Conservation (phyloP, 2,329 filamentous ascomycete genomes). For the Botryosphaeria dothidea region DNA sequence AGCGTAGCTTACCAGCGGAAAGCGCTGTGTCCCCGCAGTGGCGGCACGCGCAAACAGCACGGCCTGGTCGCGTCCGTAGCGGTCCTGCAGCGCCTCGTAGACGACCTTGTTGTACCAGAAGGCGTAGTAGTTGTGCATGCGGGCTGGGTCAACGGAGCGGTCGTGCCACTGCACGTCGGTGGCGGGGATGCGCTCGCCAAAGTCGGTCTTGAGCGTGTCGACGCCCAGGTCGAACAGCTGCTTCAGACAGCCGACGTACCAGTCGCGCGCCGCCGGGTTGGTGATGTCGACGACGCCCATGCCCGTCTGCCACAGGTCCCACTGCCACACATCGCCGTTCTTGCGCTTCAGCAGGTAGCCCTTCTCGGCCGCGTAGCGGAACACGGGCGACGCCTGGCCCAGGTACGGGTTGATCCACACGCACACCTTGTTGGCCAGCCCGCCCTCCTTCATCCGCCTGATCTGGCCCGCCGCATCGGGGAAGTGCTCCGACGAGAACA, state of each 20-base stretch:
- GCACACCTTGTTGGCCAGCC: conserved; percentile 62
- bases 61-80: conserved; percentile 53
- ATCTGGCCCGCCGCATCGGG: conserved; percentile 68
- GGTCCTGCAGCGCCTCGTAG: conserved; percentile 63
- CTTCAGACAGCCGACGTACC: conserved; percentile 65
- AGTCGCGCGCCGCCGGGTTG: conserved; percentile 66
- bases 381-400: conserved; percentile 67
- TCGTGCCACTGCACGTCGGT: conserved; percentile 67
- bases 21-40: conserved; percentile 67
- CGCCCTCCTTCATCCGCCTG: conserved; percentile 61
- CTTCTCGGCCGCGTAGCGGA: conserved; percentile 63
- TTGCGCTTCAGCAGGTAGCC: conserved; percentile 70
- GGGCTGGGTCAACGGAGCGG: conserved; percentile 57
- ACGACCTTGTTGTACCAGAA: conserved; percentile 71
- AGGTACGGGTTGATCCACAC: conserved; percentile 79
- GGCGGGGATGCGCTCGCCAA: conserved; percentile 70
- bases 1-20: conserved; percentile 52
- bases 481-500: conserved; percentile 68
- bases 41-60: conserved; percentile 70
- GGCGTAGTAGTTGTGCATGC: conserved; percentile 79
- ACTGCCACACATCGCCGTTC: conserved; percentile 72
- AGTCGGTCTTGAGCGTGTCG: conserved; percentile 74
- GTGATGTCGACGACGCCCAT: conserved; percentile 77
- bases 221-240: conserved; percentile 68
- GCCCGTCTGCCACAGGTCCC: conserved; percentile 76